Percentiles rank a stretch among this genome's conserved stretches.
phyloP scores from a whole-genome alignment of 2,329 filamentous ascomycete genomes.

The Pestalotiopsis sp. region DNA sequence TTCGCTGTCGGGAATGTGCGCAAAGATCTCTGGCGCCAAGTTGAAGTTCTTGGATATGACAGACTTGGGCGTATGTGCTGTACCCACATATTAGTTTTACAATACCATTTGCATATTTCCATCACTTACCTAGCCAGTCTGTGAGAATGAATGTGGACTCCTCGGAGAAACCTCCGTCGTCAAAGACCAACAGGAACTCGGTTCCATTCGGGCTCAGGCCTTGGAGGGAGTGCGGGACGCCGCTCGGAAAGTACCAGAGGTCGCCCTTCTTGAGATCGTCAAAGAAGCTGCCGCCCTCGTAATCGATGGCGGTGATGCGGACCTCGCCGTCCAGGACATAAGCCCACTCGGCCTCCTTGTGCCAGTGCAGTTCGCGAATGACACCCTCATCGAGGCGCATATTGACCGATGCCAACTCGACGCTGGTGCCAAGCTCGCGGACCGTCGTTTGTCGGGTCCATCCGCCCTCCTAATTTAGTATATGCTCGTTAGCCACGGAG shows the following conservation, averaged over 20 bases:
- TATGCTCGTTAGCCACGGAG: not conserved
- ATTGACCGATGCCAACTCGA: slow-evolving; percentile 76
- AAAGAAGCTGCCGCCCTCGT: slow-evolving; percentile 76
- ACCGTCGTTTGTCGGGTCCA: slow-evolving; percentile 77
- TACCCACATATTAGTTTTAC: not conserved
- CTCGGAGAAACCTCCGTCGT: slow-evolving; percentile 51
- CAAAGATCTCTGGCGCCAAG: slow-evolving; percentile 70
- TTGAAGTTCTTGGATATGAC: slow-evolving; percentile 78
- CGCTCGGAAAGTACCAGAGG: slow-evolving; percentile 80
- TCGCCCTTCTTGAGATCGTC: slow-evolving; percentile 78
- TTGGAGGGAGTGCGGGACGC: slow-evolving; percentile 77
- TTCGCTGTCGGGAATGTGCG: slow-evolving; percentile 65
- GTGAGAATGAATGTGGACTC: slow-evolving; percentile 73
- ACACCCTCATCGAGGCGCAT: slow-evolving; percentile 76
- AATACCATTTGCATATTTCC: not conserved
- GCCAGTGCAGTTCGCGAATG: slow-evolving; percentile 80
- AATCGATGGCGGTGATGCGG: slow-evolving; percentile 73
- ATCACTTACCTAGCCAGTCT: slow-evolving; percentile 66
- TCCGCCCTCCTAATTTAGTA: slow-evolving; percentile 61
- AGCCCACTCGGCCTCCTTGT: slow-evolving; percentile 80
- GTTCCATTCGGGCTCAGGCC: slow-evolving; percentile 68
- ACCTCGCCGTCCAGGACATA: slow-evolving; percentile 73
- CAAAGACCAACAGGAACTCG: slow-evolving; percentile 61
- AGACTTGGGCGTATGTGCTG: slow-evolving; percentile 70
- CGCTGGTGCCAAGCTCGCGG: slow-evolving; percentile 64